phyloP scores from a whole-genome alignment of 176 grass and related monocot genomes.

The Calamus simplicifolius region DNA sequence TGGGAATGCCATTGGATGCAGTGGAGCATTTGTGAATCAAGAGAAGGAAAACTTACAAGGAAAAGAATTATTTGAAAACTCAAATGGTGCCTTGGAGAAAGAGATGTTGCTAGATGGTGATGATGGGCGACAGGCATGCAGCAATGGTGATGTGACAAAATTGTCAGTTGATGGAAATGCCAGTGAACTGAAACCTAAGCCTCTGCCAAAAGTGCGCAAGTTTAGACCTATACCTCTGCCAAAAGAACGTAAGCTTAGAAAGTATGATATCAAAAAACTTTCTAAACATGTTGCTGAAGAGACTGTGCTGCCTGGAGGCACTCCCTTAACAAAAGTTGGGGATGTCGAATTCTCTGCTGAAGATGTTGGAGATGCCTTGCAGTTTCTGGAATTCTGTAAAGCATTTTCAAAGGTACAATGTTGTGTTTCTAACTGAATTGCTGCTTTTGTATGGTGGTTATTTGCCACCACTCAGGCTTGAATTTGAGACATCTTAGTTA shows the following conservation, averaged over 20 bases:
- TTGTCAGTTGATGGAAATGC: neutral
- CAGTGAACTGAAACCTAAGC: neutral
- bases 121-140: neutral
- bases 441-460: too few relatives aligned
- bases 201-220: neutral
- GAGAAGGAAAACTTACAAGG: constrained; percentile 29
- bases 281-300: constrained; percentile 12
- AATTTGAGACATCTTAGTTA: too few relatives aligned
- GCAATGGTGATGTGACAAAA: constrained; percentile 9
- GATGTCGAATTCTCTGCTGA: too few relatives aligned
- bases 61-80: constrained; percentile 22
- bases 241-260: constrained; percentile 1
- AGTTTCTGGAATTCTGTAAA: too few relatives aligned
- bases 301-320: constrained; percentile 42
- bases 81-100: constrained; percentile 13
- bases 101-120: constrained; percentile 18
- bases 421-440: too few relatives aligned
- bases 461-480: too few relatives aligned
- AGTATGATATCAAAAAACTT: neutral
- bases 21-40: constrained; percentile 19
- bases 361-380: too few relatives aligned
- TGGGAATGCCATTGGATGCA: neutral
- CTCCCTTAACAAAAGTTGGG: neutral
- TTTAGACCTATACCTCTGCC: too few relatives aligned
- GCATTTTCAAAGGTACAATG: too few relatives aligned